Base-by-base conservation (phyloP, 495 filamentous ascomycete species). In the Penicillium riverlandense region DNA sequence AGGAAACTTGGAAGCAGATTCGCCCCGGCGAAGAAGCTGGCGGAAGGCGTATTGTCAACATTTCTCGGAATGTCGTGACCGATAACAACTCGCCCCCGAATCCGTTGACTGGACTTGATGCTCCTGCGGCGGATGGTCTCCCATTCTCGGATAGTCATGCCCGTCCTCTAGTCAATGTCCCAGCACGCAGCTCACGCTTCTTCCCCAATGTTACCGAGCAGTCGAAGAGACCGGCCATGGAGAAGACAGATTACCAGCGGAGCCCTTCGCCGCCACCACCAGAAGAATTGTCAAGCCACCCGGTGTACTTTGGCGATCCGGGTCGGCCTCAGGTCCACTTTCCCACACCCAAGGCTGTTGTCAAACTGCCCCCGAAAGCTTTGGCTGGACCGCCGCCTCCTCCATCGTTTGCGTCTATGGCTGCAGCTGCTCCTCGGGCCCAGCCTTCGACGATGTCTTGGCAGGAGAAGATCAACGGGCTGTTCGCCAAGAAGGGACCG, bases 381-480 rank as follows among this genome's bases (percentile, higher is more conserved):
- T 49, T 61, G 28, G 65, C 66, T 44, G 59, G 66, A 22, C 74
- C 71, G 35, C 62, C 58, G 10, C 62, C 66, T 1, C 69, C 74
- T 4, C 59, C 73, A 2, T 75, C 77, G 1, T 79, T 80, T 55
- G 75, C 78, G 12, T 75, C 77, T 2, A 75, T 75, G 57, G 75
- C 70, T 12, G 71, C 75, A 15, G 69, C 73, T 5, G 57, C 69
- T 9, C 59, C 65, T 33, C 66, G 53, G 2, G 43, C 43, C 27
- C 41, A 49, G 12, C 57, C 49, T 22, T 39, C 47, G 2, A 60
- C 62, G 8, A 62, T 69, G 2, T 67, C 70, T 8, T 91, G 86
- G 86, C 86, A 90, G 56, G 80, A 84, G 40, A 81, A 76, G 57
- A 81, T 91, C 58, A 84, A 88, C 54, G 77, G 61, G 41, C 76